These are phyloP conservation scores for Saccharomycopsis malanga DNA, from an alignment of 805 yeast species.

Conservation along the genomic window DNA sequence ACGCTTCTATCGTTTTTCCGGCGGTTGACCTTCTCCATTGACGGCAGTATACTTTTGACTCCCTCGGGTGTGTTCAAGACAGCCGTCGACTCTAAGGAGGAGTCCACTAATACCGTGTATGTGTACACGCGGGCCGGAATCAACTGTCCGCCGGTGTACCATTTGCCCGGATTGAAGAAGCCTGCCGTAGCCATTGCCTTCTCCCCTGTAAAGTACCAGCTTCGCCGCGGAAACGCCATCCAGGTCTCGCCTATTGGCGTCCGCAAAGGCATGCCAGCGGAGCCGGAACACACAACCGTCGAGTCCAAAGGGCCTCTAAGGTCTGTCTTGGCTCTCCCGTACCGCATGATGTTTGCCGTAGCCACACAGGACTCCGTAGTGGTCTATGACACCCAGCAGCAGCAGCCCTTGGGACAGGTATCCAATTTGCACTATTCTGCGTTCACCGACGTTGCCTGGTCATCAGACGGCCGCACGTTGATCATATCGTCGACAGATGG, in stretches of 20 bases:
- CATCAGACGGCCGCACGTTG: constrained; percentile 61
- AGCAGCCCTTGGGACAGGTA: constrained; percentile 63
- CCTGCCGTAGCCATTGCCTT: constrained; percentile 83
- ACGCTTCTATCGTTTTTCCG: constrained; percentile 87
- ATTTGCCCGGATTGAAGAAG: constrained; percentile 69
- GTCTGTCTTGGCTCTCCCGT: constrained; percentile 51
- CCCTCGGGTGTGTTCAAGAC: constrained; percentile 64
- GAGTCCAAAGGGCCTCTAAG: neutral
- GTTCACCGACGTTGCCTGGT: constrained; percentile 85
- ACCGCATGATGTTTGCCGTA: constrained; percentile 82
- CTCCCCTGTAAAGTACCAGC: constrained; percentile 56
- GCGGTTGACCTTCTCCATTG: constrained; percentile 79
- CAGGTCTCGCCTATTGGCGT: neutral
- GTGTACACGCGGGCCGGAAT: constrained; percentile 70
- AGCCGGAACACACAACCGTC: neutral
- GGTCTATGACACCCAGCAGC: constrained; percentile 70
- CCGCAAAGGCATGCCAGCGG: neutral
- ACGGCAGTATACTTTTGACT: constrained; percentile 72
- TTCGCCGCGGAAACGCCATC: constrained; percentile 22
- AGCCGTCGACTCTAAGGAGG: constrained; percentile 30
- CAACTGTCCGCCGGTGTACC: constrained; percentile 63
- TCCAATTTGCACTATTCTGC: constrained; percentile 83
- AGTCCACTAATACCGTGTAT: constrained; percentile 59
- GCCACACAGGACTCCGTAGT: constrained; percentile 85
- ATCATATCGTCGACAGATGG: constrained; percentile 88